phyloP scores from a whole-genome alignment of 495 filamentous ascomycete genomes.

The Wilcoxina mikolae region DNA sequence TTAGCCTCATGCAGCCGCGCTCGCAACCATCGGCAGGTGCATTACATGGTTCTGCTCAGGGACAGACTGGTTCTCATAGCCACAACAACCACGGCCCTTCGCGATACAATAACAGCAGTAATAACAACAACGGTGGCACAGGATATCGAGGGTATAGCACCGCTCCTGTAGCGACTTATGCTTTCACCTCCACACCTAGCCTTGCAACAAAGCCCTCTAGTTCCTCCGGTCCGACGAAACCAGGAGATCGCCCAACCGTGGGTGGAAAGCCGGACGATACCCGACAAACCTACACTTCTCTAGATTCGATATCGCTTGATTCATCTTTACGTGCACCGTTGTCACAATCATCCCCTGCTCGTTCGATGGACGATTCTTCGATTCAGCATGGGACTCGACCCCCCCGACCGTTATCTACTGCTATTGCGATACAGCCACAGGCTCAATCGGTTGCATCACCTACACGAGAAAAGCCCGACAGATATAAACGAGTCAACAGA shows the following conservation, averaged over 20 bases:
- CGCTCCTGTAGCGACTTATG: slow-evolving; percentile 67
- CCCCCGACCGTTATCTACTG: slow-evolving; percentile 39
- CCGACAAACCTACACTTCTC: slow-evolving; percentile 12
- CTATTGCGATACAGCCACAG: slow-evolving; percentile 35
- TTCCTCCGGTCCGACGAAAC: slow-evolving; percentile 10
- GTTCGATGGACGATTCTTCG: slow-evolving; percentile 27
- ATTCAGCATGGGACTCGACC: slow-evolving; percentile 27
- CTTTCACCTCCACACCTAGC: slow-evolving; percentile 63
- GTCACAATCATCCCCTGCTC: slow-evolving; percentile 28
- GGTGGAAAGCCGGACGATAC: slow-evolving; percentile 31
- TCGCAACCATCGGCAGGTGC: slow-evolving; percentile 57
- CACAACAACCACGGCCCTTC: slow-evolving; percentile 42
- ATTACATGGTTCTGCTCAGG: slow-evolving; percentile 39
- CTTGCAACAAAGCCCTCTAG: slow-evolving; percentile 34
- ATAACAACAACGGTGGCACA: slow-evolving; percentile 42
- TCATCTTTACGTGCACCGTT: slow-evolving; percentile 16
- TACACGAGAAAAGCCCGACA: slow-evolving; percentile 48
- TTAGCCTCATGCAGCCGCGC: slow-evolving; percentile 69
- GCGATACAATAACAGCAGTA: slow-evolving; percentile 49
- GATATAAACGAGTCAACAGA: slow-evolving; percentile 34
- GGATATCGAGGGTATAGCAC: slow-evolving; percentile 53
- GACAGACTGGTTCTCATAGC: slow-evolving; percentile 38
- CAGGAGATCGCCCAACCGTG: background rate
- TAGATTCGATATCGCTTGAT: slow-evolving; percentile 5
- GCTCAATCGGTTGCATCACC: slow-evolving; percentile 36